A percentile compares a stretch with the other conserved stretches of the same genome.
These are phyloP conservation scores for Monosporascus cannonballus DNA, from an alignment of 2,329 filamentous ascomycete genomes.

Conservation along the genomic window DNA sequence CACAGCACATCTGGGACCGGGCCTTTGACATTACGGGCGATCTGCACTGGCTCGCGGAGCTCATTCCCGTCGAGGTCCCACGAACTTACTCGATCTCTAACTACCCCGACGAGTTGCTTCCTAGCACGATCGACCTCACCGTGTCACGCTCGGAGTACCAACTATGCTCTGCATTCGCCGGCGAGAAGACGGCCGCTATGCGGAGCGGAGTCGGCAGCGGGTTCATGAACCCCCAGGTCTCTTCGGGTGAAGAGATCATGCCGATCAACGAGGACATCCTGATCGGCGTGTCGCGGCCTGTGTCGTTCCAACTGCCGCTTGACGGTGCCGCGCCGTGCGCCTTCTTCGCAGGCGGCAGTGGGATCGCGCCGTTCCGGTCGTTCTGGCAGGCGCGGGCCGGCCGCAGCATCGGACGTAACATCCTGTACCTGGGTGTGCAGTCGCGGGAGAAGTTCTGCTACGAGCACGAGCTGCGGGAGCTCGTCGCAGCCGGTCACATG, in stretches of 20 bases:
- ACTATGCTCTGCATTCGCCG: conserved; percentile 35
- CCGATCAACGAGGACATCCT: conserved; percentile 39
- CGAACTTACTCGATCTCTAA: conserved; percentile 49
- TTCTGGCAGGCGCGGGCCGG: conserved; percentile 37
- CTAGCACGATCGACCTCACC: conserved; percentile 44
- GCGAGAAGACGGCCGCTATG: conserved; percentile 20
- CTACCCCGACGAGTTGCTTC: conserved; percentile 43
- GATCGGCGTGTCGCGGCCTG: conserved; percentile 45
- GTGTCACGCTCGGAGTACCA: conserved; percentile 46
- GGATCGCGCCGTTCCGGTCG: conserved; percentile 47
- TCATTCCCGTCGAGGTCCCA: conserved; percentile 43
- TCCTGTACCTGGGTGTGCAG: conserved; percentile 47
- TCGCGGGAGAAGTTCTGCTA: conserved; percentile 46
- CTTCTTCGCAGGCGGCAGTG: conserved; percentile 47
- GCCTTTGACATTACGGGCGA: conserved; percentile 38
- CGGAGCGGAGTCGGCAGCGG: conserved; percentile 45
- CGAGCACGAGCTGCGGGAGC: conserved; percentile 40
- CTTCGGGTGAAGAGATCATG: conserved; percentile 30
- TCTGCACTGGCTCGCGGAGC: conserved; percentile 39
- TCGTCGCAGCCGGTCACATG: conserved; percentile 40
- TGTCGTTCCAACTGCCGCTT: conserved; percentile 45
- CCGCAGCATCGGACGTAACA: conserved; percentile 35
- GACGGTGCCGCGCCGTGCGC: conserved; percentile 44
- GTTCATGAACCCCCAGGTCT: conserved; percentile 43
- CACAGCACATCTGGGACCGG: conserved; percentile 42